Conservation (phyloP, 345 rosid genomes). For the Geranium rotundifolium region DNA sequence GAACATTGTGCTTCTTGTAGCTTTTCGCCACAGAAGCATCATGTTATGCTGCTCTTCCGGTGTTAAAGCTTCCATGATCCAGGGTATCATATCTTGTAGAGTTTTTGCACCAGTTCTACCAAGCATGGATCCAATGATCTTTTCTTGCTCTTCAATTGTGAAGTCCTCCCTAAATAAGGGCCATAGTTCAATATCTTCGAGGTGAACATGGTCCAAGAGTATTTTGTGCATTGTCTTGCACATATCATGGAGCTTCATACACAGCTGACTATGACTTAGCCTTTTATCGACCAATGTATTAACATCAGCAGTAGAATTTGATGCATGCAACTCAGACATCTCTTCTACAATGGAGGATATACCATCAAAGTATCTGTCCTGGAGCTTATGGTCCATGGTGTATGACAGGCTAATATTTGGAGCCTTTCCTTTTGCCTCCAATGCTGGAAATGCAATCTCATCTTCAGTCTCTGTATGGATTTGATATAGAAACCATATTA, state of each 20-base stretch:
- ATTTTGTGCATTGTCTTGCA: slow-evolving; percentile 55
- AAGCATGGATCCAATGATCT: slow-evolving; percentile 49
- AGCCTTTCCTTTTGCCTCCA: slow-evolving; percentile 57
- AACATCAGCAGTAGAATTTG: slow-evolving; percentile 18
- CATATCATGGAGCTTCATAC: slow-evolving; percentile 44
- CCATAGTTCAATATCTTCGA: slow-evolving; percentile 77
- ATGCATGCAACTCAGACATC: slow-evolving; percentile 31
- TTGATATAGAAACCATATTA: slow-evolving; percentile 39
- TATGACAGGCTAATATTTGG: slow-evolving; percentile 54
- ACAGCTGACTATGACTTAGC: slow-evolving; percentile 31
- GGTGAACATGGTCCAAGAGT: slow-evolving; percentile 52
- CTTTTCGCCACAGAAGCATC: slow-evolving; percentile 51
- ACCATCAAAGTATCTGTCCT: slow-evolving; percentile 33
- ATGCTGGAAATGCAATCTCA: slow-evolving; percentile 72
- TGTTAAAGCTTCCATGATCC: slow-evolving; percentile 54
- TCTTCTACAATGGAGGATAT: slow-evolving; percentile 53
- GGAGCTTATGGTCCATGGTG: slow-evolving; percentile 57
- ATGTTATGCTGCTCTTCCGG: slow-evolving; percentile 43
- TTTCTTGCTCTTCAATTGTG: slow-evolving; percentile 63
- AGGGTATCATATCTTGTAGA: slow-evolving; percentile 64
- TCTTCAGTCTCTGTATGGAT: slow-evolving; percentile 70
- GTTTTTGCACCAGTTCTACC: slow-evolving; percentile 65
- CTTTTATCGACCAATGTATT: slow-evolving; percentile 12
- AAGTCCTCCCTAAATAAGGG: slow-evolving; percentile 46
- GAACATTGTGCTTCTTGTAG: slow-evolving; percentile 71